phyloP scores from a whole-genome alignment of 352 stramenopile species.

The Pythium aquatile region DNA sequence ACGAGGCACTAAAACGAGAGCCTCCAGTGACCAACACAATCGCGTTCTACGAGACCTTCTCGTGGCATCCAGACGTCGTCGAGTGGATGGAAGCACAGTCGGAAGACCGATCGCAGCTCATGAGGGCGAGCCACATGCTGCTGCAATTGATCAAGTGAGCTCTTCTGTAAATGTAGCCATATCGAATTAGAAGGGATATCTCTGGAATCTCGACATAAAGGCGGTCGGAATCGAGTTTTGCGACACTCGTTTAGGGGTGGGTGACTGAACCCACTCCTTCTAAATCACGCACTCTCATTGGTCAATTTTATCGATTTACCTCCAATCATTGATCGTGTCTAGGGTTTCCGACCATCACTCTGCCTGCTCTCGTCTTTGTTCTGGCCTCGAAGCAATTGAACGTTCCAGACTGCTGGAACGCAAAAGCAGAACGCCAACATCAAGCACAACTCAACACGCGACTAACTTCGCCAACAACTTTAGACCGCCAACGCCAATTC shows the following conservation, averaged over 20 bases:
- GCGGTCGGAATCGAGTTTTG: neutral
- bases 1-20: no score
- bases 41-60: no score
- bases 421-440: constrained; percentile 11
- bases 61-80: no score
- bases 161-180: neutral
- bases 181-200: neutral
- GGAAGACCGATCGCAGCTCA: no score
- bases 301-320: neutral
- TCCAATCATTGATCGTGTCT: neutral
- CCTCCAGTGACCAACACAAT: no score
- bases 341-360: neutral
- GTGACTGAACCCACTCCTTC: constrained; percentile 1
- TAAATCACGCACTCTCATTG: neutral
- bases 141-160: no score
- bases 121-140: no score
- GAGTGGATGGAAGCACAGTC: no score
- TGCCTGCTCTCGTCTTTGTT: neutral
- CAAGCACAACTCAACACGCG: constrained; percentile 1
- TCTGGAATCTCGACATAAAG: neutral
- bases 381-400: neutral
- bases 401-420: neutral
- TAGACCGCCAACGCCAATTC: neutral
- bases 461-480: neutral
- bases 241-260: neutral